These are phyloP conservation scores for Tausonia pullulans DNA, from an alignment of 1,284 basidiomycete genomes.

Conservation along the genomic window DNA sequence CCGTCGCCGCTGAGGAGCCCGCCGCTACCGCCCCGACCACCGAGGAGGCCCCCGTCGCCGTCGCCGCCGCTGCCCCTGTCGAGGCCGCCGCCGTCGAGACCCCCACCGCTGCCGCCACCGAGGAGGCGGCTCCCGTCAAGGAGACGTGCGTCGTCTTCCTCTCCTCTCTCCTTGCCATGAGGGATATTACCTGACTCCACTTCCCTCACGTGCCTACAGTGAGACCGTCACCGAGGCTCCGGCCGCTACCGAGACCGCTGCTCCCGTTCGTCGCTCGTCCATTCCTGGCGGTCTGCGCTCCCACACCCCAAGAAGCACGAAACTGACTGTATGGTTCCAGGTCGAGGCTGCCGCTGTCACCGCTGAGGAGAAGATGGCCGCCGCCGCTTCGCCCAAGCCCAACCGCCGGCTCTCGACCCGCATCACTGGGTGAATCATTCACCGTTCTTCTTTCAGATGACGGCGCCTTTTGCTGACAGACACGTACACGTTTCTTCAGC, in stretches of 20 bases:
- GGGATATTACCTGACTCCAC: background rate
- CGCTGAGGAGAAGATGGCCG: conserved; percentile 5
- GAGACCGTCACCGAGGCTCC: background rate
- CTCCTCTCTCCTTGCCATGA: background rate
- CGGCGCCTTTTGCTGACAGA: background rate
- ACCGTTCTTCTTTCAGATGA: too few species aligned
- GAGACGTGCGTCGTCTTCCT: background rate
- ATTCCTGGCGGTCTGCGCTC: background rate
- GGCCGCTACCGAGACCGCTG: background rate
- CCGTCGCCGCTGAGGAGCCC: conserved; percentile 1
- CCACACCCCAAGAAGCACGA: background rate
- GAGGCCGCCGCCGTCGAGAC: background rate
- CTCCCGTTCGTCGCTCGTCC: background rate
- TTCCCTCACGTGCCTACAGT: background rate
- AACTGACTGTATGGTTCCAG: too few species aligned
- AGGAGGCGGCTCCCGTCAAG: conserved; percentile 1
- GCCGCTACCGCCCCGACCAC: background rate
- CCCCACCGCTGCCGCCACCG: background rate
- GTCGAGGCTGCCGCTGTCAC: background rate
- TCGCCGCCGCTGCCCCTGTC: background rate
- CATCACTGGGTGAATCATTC: background rate
- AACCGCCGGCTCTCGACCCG: conserved; percentile 8
- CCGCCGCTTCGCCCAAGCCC: conserved; percentile 7
- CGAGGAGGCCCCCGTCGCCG: background rate
- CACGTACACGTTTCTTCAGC: background rate